Percentiles rank a stretch among this genome's conserved stretches.
Evolutionary conservation across 2,329 filamentous ascomycete species (phyloP).

Genomic region (Herpotrichia juniperi): DNA sequence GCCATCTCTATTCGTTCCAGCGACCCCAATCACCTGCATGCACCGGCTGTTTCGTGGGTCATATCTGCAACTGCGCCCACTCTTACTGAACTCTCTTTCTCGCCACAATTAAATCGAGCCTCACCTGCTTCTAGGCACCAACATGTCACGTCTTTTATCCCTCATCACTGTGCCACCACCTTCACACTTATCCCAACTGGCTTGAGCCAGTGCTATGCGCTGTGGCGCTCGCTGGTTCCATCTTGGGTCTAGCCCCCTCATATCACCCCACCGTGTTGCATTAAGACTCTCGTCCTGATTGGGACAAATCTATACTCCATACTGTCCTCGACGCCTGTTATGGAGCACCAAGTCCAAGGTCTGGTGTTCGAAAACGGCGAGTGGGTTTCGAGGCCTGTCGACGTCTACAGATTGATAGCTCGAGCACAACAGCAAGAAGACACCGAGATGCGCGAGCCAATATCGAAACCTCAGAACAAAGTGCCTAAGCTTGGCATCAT

Average conservation of each 20-base stretch:
- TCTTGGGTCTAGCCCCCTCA: neutral
- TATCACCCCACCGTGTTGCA: neutral
- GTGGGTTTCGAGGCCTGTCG: conserved; percentile 41
- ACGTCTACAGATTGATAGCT: conserved; percentile 51
- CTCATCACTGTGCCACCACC: neutral
- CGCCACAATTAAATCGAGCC: conserved; percentile 8
- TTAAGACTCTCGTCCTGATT: neutral
- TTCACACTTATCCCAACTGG: neutral
- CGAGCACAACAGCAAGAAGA: conserved; percentile 34
- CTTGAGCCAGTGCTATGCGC: conserved; percentile 4
- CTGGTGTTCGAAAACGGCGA: conserved; percentile 37
- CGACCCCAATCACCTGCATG: conserved; percentile 2
- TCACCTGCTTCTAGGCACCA: conserved; percentile 13
- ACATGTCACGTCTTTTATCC: conserved; percentile 2
- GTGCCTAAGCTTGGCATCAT: conserved; percentile 71
- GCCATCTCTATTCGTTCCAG: neutral
- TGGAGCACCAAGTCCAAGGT: conserved; percentile 37
- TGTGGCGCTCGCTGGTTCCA: neutral
- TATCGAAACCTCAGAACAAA: conserved; percentile 43
- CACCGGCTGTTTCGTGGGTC: conserved; percentile 14
- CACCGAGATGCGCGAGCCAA: conserved; percentile 28
- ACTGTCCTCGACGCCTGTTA: conserved; percentile 10
- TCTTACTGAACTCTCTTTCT: conserved; percentile 6
- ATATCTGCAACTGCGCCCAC: neutral
- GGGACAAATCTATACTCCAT: neutral